phyloP scores from a whole-genome alignment of 169 alveolate species.

The Plasmodium cynomolgi region DNA sequence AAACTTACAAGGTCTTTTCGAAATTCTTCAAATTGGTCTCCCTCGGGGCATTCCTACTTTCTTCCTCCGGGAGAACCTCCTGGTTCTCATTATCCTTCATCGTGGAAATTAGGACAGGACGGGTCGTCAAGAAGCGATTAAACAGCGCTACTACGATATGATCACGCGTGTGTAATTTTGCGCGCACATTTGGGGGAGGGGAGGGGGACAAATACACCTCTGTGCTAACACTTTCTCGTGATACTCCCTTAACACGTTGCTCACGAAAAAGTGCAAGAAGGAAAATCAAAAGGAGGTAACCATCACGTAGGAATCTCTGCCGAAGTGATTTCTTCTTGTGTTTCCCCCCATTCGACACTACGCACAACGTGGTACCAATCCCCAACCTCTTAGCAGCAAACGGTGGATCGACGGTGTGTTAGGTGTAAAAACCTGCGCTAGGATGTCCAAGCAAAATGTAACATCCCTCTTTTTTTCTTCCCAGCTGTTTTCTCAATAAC shows the following conservation, averaged over 20 bases:
- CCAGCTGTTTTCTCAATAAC: not conserved
- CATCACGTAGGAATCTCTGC: not conserved
- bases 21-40: constrained; percentile 19
- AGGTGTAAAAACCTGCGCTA: not conserved
- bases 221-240: not conserved
- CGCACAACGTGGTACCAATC: not conserved
- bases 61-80: not conserved
- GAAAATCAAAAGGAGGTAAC: not conserved
- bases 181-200: not conserved
- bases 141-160: not conserved
- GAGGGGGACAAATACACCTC: not conserved
- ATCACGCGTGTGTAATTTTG: not conserved
- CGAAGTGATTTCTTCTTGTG: not conserved
- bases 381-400: not conserved
- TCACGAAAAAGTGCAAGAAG: not conserved
- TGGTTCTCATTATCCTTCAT: constrained; percentile 15
- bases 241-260: not conserved
- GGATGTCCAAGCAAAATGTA: not conserved
- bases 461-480: not conserved
- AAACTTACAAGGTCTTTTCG: constrained; percentile 36
- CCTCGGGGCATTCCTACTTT: constrained; percentile 1
- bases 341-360: not conserved
- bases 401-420: not conserved
- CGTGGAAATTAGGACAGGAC: not conserved
- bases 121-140: not conserved